These are phyloP conservation scores for Paramecium caudatum DNA, from an alignment of 73 alveolate species.

Conservation along the genomic window DNA sequence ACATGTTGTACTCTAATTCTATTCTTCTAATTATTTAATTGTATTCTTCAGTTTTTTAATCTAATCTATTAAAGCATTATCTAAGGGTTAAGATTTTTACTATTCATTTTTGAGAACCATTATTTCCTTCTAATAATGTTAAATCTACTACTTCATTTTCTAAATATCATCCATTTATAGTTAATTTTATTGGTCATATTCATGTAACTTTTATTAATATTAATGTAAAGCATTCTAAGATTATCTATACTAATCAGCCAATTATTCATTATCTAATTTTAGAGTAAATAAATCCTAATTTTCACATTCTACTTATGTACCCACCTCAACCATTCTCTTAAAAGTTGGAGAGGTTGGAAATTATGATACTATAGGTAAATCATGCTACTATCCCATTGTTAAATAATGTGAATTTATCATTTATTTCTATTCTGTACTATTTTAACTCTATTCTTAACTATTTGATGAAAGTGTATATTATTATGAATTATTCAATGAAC, in stretches of 20 bases:
- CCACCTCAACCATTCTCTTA: conserved; percentile 18
- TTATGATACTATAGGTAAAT: not conserved
- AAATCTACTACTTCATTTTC: not conserved
- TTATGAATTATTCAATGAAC: conserved; percentile 46
- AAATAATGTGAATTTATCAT: conserved; percentile 27
- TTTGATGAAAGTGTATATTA: conserved; percentile 35
- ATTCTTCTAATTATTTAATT: conserved; percentile 25
- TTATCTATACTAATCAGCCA: not conserved
- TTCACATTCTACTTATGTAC: conserved; percentile 36
- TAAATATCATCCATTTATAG: conserved; percentile 19
- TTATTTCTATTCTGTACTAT: conserved; percentile 23
- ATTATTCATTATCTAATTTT: not conserved
- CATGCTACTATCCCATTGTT: conserved; percentile 47
- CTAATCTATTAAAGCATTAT: conserved; percentile 45
- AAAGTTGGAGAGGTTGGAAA: conserved; percentile 63
- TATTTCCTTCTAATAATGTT: conserved; percentile 17
- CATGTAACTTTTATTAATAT: not conserved
- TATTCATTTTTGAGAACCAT: not conserved
- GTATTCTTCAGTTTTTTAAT: conserved; percentile 4
- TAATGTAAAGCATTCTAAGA: not conserved
- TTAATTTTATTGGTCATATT: conserved; percentile 12
- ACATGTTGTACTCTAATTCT: not conserved
- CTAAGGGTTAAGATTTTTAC: conserved; percentile 20
- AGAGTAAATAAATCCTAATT: not conserved
- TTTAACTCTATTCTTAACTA: not conserved